These are phyloP conservation scores for Martiniozyma asiatica DNA, from an alignment of 1,139 yeast genomes.

Conservation along the genomic window DNA sequence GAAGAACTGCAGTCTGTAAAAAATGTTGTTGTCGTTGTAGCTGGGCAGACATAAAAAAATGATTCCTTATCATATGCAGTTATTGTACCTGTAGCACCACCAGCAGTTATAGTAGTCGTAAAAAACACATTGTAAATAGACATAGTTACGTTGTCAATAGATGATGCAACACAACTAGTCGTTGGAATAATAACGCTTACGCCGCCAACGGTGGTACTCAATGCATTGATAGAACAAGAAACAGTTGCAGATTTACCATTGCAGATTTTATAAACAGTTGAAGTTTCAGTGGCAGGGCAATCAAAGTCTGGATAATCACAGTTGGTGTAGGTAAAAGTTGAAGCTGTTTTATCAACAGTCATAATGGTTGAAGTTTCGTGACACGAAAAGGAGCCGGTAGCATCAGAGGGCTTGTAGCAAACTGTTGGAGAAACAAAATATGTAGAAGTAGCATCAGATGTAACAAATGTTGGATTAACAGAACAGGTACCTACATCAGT, in stretches of 20 bases:
- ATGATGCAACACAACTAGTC: no score
- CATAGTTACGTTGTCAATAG: no score
- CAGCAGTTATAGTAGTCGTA: no score
- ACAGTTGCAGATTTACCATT: no score
- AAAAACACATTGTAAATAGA: no score
- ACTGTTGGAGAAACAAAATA: conserved; percentile 10
- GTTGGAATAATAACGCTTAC: no score
- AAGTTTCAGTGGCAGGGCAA: conserved; percentile 5
- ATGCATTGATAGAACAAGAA: neutral
- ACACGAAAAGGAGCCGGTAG: conserved; percentile 12
- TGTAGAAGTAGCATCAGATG: conserved; percentile 4
- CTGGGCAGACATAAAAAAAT: no score
- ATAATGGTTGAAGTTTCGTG: conserved; percentile 8
- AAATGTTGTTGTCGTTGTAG: conserved; percentile 2
- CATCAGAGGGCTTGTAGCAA: conserved; percentile 10
- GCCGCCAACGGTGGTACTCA: neutral
- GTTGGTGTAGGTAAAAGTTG: conserved; percentile 10
- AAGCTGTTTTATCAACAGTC: conserved; percentile 6
- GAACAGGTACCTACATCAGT: conserved; percentile 8
- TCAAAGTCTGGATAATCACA: conserved; percentile 10
- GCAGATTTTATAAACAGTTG: conserved; percentile 6
- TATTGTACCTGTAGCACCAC: no score
- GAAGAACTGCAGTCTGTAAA: conserved; percentile 1
- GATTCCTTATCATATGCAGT: no score
- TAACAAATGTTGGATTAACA: conserved; percentile 6